Evolutionary conservation across 2,329 filamentous ascomycete species (phyloP).

Genomic region (Trichoderma lentiforme): DNA sequence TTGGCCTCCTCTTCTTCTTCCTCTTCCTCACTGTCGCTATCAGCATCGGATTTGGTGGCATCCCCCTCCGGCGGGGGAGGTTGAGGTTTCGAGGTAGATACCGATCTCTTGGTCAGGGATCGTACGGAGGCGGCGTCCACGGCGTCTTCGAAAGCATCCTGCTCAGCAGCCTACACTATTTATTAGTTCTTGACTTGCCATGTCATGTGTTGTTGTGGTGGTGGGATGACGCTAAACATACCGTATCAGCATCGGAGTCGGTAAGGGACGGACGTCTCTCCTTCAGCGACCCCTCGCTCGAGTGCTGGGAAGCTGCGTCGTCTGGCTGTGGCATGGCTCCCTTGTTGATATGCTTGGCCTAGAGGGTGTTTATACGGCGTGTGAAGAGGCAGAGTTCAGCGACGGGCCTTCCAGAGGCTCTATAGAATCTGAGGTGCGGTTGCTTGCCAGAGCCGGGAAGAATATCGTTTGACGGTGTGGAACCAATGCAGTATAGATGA

Average conservation of each 20-base stretch:
- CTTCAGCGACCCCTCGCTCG: constrained; percentile 24
- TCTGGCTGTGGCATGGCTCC: constrained; percentile 35
- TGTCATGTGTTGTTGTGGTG: constrained; percentile 6
- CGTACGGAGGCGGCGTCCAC: constrained; percentile 62
- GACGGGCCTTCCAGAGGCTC: constrained; percentile 15
- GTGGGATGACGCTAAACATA: constrained; percentile 25
- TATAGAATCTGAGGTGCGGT: not conserved
- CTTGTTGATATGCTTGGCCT: constrained; percentile 14
- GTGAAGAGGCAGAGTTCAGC: constrained; percentile 8
- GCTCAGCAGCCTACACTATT: constrained; percentile 30
- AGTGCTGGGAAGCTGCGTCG: constrained; percentile 25
- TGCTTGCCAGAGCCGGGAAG: not conserved
- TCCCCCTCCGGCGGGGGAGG: constrained; percentile 17
- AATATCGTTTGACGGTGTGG: constrained; percentile 3
- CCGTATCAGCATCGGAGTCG: constrained; percentile 30
- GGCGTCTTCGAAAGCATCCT: constrained; percentile 73
- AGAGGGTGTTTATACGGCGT: not conserved
- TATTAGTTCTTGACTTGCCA: constrained; percentile 20
- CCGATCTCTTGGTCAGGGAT: constrained; percentile 55
- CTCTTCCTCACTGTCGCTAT: constrained; percentile 17
- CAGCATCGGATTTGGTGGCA: constrained; percentile 21
- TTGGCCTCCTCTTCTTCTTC: constrained; percentile 13
- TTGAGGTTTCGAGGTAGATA: constrained; percentile 34
- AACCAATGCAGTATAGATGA: constrained; percentile 15
- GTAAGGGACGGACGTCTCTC: constrained; percentile 31